Evolutionary conservation across 176 grass and related monocot genomes (phyloP), one percentile per base, ranked within the genome.

Genomic region (Ampelocalamus luodianensis): DNA sequence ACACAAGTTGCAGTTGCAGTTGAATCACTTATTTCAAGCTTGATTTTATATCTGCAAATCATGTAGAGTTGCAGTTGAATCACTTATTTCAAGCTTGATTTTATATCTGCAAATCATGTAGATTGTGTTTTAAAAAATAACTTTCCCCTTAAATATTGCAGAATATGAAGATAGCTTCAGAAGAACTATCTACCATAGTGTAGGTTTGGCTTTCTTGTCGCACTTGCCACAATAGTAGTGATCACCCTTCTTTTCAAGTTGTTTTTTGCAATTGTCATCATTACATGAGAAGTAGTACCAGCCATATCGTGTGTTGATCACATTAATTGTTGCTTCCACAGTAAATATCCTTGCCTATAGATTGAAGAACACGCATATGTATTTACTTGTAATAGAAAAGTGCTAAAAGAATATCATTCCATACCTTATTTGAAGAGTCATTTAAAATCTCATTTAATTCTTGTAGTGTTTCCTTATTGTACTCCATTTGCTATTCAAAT

Each of bases 231-330:
- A 60, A 32, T 61, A 72, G 1, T 45, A 72, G 53, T 48, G 13
- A 61, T 71, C 10, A 60, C 0, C 17, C 4, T 18, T 72, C 15
- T 61, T 82, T 16, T 82, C 38, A 45, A 61, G 68, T 60, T 72
- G 8, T 24, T 61, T 82, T 15, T 81, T 81, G 51, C 79, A 70
- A 42, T 71, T 60, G 45, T 22, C 16, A 60, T 62, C 18, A 16
- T 20, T 68, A 38, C 32, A 68, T 68, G 63, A 80, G 34, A 80
- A 71, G 79, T 82, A 82, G 14, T 82, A 59, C 37, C 65, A 81
- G 5, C 66, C 38, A 59, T 72, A 44, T 46, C 2, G 32, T 72
- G 9, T 16, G 5, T 34, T 72, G 46, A 72, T 17, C 6, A 4
- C 51, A 44, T 42, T 32, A 22, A 71, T 71, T 71, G 24, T 70